A percentile compares a stretch with the other conserved stretches of the same genome.
Evolutionary conservation across 345 rosid genomes (phyloP).

Genomic region (Melaleuca quinquenervia): DNA sequence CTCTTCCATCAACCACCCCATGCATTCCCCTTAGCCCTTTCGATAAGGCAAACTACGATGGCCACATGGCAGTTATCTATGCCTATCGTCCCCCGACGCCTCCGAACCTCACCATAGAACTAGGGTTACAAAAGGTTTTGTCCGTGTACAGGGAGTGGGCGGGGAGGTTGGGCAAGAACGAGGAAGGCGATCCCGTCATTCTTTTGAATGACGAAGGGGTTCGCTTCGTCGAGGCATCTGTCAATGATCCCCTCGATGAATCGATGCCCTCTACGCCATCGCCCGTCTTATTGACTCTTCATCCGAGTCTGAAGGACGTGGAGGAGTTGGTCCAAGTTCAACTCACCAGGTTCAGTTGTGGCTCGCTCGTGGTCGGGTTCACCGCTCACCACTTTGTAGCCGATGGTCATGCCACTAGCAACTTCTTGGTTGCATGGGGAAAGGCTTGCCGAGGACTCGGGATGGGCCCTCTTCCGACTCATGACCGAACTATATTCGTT

Average conservation of each 20-base stretch:
- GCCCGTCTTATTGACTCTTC: slow-evolving; percentile 5
- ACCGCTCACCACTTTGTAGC: slow-evolving; percentile 20
- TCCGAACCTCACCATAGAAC: not conserved
- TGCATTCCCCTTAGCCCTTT: slow-evolving; percentile 7
- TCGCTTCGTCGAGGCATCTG: slow-evolving; percentile 14
- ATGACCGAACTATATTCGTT: slow-evolving; percentile 10
- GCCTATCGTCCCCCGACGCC: slow-evolving; percentile 14
- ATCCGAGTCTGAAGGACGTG: slow-evolving; percentile 14
- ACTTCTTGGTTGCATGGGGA: slow-evolving; percentile 24
- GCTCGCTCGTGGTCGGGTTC: slow-evolving; percentile 19
- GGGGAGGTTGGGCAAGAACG: slow-evolving; percentile 12
- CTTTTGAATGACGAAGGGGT: slow-evolving; percentile 15
- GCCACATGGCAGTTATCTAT: slow-evolving; percentile 16
- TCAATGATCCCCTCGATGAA: slow-evolving; percentile 1
- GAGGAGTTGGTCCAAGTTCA: slow-evolving; percentile 25
- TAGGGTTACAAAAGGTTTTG: slow-evolving; percentile 9
- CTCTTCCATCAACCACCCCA: not conserved
- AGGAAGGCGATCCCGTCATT: slow-evolving; percentile 7
- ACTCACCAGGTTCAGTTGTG: slow-evolving; percentile 18
- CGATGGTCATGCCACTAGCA: slow-evolving; percentile 18
- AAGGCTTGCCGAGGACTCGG: slow-evolving; percentile 17
- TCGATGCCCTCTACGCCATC: slow-evolving; percentile 15
- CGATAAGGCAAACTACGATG: slow-evolving; percentile 5
- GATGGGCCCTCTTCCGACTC: slow-evolving; percentile 1
- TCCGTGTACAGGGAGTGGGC: slow-evolving; percentile 16